phyloP scores from a whole-genome alignment of 306 rosid species.

The Trichosanthes cucumerina region DNA sequence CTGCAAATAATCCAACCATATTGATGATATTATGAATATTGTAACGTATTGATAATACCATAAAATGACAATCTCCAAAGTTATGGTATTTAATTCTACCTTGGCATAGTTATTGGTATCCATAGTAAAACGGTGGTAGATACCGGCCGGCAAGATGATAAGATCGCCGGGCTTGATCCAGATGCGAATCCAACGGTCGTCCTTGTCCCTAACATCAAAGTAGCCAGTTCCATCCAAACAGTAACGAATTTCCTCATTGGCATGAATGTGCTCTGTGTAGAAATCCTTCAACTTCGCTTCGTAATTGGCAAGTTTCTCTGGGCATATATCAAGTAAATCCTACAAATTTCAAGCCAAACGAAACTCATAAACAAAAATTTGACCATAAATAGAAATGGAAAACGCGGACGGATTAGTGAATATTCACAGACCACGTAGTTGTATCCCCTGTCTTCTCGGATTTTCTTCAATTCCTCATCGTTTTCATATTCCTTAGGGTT shows the following conservation, averaged over 20 bases:
- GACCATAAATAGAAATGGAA: neutral
- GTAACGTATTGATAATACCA: neutral
- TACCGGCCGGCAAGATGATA: slow-evolving; percentile 91
- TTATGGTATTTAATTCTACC: slow-evolving; percentile 31
- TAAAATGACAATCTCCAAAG: neutral
- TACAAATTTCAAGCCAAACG: slow-evolving; percentile 10
- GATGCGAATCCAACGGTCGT: slow-evolving; percentile 79
- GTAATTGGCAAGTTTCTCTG: slow-evolving; percentile 60
- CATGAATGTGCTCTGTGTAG: slow-evolving; percentile 91
- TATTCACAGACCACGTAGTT: slow-evolving; percentile 51
- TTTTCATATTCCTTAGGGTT: slow-evolving; percentile 38
- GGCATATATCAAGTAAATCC: slow-evolving; percentile 81
- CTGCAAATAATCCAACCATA: slow-evolving; percentile 24
- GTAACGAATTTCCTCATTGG: slow-evolving; percentile 83
- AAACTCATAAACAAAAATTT: neutral
- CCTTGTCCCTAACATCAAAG: slow-evolving; percentile 72
- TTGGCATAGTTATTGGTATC: slow-evolving; percentile 62
- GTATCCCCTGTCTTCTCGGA: slow-evolving; percentile 71
- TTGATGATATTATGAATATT: neutral
- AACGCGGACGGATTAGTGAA: neutral
- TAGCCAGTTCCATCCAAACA: slow-evolving; percentile 84
- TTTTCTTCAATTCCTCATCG: slow-evolving; percentile 48
- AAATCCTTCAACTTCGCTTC: slow-evolving; percentile 78
- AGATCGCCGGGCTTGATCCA: slow-evolving; percentile 84
- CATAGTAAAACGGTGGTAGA: slow-evolving; percentile 83